These are phyloP conservation scores for Sphagnurus paluster DNA, from an alignment of 1,284 basidiomycete species.

Conservation along the genomic window DNA sequence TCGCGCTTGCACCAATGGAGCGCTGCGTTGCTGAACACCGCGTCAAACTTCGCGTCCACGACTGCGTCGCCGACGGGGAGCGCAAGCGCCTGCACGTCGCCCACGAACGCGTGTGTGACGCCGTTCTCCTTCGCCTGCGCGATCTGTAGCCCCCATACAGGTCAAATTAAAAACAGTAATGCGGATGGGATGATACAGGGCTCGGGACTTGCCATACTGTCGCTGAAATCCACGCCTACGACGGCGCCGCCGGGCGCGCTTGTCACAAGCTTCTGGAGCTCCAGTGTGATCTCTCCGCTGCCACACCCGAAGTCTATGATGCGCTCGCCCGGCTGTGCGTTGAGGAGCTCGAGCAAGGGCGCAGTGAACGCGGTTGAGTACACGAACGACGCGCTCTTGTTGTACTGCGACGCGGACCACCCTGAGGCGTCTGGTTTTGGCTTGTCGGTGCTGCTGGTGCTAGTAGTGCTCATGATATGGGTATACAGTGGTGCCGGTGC, in stretches of 20 bases:
- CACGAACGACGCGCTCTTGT: slow-evolving; percentile 65
- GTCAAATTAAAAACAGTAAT: neutral
- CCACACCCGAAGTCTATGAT: slow-evolving; percentile 85
- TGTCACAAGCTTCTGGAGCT: slow-evolving; percentile 56
- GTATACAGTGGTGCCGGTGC: neutral
- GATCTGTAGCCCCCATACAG: slow-evolving; percentile 45
- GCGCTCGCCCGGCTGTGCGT: slow-evolving; percentile 60
- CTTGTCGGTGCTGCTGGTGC: slow-evolving; percentile 2
- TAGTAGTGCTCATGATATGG: slow-evolving; percentile 1
- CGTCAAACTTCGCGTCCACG: slow-evolving; percentile 46
- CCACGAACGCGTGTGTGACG: slow-evolving; percentile 44
- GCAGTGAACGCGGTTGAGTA: slow-evolving; percentile 68
- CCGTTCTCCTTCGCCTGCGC: slow-evolving; percentile 53
- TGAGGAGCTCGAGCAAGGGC: slow-evolving; percentile 63
- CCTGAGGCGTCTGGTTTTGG: slow-evolving; percentile 30
- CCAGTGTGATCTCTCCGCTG: slow-evolving; percentile 71
- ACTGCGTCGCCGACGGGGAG: slow-evolving; percentile 25
- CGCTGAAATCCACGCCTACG: slow-evolving; percentile 69
- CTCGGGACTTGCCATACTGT: slow-evolving; percentile 62
- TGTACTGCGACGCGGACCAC: slow-evolving; percentile 59
- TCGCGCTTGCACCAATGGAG: slow-evolving; percentile 84
- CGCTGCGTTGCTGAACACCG: slow-evolving; percentile 77
- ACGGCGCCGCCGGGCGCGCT: slow-evolving; percentile 48
- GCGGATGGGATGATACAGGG: neutral
- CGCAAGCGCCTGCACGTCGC: slow-evolving; percentile 52